phyloP scores from a whole-genome alignment of 2,329 filamentous ascomycete genomes.

The Aurifilum marmelostoma region DNA sequence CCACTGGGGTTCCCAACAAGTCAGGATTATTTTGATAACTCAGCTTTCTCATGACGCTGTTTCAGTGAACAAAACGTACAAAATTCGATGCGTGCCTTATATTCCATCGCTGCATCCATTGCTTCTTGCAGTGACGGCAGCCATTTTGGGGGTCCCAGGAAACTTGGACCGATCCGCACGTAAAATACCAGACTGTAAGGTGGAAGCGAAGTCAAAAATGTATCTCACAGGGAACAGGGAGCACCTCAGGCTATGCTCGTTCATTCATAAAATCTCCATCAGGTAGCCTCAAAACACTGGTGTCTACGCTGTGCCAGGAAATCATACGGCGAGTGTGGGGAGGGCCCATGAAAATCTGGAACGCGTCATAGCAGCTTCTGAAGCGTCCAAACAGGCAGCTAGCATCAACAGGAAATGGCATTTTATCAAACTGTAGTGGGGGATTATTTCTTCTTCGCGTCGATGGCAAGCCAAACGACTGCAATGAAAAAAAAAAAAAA shows the following conservation, averaged over 20 bases:
- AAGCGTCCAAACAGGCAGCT: not conserved
- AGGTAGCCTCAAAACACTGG: not conserved
- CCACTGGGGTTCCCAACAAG: not conserved
- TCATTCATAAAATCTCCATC: not conserved
- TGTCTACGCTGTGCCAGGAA: not conserved
- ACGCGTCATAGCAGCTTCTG: not conserved
- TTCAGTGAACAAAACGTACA: not conserved
- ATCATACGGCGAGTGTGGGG: not conserved
- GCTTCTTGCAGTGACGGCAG: not conserved
- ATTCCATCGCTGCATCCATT: not conserved
- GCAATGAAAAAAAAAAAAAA: constrained; percentile 65
- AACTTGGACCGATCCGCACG: not conserved
- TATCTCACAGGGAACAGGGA: not conserved
- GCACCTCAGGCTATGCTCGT: not conserved
- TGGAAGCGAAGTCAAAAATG: not conserved
- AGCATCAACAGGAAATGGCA: not conserved
- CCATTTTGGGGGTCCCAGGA: not conserved
- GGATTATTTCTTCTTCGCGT: constrained; percentile 55
- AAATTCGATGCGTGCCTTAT: not conserved
- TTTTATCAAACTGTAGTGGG: not conserved
- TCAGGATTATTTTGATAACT: not conserved
- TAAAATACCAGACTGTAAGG: not conserved
- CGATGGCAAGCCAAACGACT: constrained; percentile 51
- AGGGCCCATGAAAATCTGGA: not conserved
- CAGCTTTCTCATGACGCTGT: not conserved